phyloP scores from a whole-genome alignment of 352 stramenopile species.

The Phytophthora sp. region DNA sequence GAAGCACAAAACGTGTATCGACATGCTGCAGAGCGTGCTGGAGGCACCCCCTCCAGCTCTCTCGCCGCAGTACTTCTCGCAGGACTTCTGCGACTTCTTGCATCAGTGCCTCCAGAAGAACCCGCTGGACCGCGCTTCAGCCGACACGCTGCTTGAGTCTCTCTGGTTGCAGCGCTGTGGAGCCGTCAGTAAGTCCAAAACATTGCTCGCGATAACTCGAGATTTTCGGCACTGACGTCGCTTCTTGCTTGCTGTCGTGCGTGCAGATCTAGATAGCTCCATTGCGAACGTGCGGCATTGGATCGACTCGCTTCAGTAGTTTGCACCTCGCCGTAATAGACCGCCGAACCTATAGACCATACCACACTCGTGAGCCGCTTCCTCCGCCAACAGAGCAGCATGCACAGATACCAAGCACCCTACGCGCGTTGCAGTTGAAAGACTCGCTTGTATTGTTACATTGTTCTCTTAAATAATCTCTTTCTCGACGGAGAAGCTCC shows the following conservation, averaged over 20 bases:
- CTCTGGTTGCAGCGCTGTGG: slow-evolving; percentile 73
- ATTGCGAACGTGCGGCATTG: slow-evolving; percentile 68
- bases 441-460: slow-evolving; percentile 43
- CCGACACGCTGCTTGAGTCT: slow-evolving; percentile 71
- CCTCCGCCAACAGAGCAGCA: neutral
- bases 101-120: slow-evolving; percentile 70
- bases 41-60: slow-evolving; percentile 73
- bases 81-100: slow-evolving; percentile 79
- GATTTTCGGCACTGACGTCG: slow-evolving; percentile 28
- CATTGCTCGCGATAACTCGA: slow-evolving; percentile 14
- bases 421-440: slow-evolving; percentile 26
- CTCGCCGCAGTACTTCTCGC: slow-evolving; percentile 70
- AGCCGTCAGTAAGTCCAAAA: slow-evolving; percentile 60
- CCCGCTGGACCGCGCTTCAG: slow-evolving; percentile 62
- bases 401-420: neutral
- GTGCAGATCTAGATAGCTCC: slow-evolving; percentile 32
- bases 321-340: slow-evolving; percentile 2
- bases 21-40: slow-evolving; percentile 83
- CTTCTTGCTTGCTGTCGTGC: neutral
- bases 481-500: slow-evolving; percentile 19
- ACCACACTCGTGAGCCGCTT: slow-evolving; percentile 8
- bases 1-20: slow-evolving; percentile 82
- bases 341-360: neutral
- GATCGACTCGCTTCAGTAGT: slow-evolving; percentile 75
- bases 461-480: slow-evolving; percentile 41